phyloP scores from a whole-genome alignment of 208 protist genomes.

The Endotrypanum monterogeii region DNA sequence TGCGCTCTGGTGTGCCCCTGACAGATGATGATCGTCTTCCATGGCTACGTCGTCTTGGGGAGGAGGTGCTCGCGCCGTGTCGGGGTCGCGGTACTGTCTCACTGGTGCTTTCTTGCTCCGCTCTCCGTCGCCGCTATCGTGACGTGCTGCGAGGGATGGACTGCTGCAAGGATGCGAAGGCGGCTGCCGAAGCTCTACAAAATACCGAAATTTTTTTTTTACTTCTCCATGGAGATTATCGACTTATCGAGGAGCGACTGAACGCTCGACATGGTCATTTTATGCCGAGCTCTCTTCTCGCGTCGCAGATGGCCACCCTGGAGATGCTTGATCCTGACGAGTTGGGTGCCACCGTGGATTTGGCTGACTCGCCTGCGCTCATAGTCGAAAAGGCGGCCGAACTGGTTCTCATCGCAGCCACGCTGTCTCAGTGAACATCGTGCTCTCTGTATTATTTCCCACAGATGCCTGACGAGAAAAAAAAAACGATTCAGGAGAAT shows the following conservation, averaged over 20 bases:
- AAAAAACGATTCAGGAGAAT: background rate
- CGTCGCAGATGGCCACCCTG: conserved; percentile 60
- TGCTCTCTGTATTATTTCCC: background rate
- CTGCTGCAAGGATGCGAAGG: background rate
- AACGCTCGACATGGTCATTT: conserved; percentile 53
- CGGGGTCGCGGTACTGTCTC: conserved; percentile 10
- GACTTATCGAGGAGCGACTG: conserved; percentile 45
- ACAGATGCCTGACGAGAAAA: background rate
- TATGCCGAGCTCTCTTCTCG: conserved; percentile 58
- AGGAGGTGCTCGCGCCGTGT: conserved; percentile 36
- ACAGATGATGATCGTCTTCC: conserved; percentile 73
- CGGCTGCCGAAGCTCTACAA: background rate
- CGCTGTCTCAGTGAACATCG: background rate
- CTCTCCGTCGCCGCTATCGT: conserved; percentile 58
- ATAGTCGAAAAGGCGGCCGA: conserved; percentile 31
- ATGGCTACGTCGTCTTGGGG: conserved; percentile 58
- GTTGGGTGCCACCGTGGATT: conserved; percentile 36
- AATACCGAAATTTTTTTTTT: conserved; percentile 55
- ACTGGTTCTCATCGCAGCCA: conserved; percentile 6
- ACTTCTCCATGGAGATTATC: conserved; percentile 34
- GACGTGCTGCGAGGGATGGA: conserved; percentile 47
- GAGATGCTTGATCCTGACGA: conserved; percentile 51
- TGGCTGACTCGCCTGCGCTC: conserved; percentile 24
- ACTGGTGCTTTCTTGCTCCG: conserved; percentile 72
- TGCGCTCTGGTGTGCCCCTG: conserved; percentile 65